These are phyloP conservation scores for Saccharomyces eubayanus DNA, from an alignment of 805 yeast genomes.

Conservation along the genomic window DNA sequence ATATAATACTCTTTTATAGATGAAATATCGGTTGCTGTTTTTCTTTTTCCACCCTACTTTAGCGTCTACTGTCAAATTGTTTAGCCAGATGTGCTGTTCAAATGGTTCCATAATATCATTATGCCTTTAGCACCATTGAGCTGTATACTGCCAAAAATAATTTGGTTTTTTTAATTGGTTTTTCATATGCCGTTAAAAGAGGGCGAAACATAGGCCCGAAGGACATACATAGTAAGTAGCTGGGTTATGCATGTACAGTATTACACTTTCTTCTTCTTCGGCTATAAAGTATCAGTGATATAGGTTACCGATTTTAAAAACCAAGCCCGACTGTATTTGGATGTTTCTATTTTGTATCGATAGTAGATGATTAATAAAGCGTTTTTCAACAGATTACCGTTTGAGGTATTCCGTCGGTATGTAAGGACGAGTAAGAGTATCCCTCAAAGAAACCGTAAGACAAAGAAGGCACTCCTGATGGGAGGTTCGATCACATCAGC, in stretches of 20 bases:
- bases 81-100: background rate
- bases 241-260: background rate
- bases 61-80: background rate
- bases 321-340: background rate
- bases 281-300: background rate
- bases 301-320: background rate
- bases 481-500: slow-evolving; percentile 8
- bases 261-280: background rate
- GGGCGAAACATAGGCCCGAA: background rate
- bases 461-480: background rate
- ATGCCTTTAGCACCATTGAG: too few relatives aligned
- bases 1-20: background rate
- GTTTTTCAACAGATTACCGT: background rate
- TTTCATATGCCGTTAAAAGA: background rate
- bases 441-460: background rate
- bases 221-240: background rate
- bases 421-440: background rate
- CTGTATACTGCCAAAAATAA: background rate
- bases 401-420: background rate
- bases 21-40: background rate
- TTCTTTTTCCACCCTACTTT: background rate
- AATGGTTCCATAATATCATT: background rate
- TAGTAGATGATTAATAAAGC: background rate
- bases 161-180: background rate
- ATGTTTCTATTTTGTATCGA: background rate